A percentile compares a stretch with the other conserved stretches of the same genome.
Evolutionary conservation across 2,329 filamentous ascomycete species (phyloP).

Genomic region (Madurella fahalii): DNA sequence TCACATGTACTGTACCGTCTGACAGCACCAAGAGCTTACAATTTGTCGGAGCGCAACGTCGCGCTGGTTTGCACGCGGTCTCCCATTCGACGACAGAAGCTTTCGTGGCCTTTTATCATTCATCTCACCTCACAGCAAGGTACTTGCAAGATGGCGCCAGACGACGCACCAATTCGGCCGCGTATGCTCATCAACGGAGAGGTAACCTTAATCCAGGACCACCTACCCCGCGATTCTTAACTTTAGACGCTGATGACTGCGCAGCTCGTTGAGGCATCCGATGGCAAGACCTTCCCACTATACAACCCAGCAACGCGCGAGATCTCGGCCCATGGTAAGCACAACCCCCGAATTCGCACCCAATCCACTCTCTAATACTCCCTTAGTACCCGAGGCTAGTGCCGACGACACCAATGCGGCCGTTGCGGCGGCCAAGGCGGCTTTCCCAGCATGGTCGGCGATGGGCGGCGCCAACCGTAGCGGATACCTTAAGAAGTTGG

Average conservation of each 20-base stretch:
- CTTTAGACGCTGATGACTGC: slow-evolving; percentile 1
- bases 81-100: not conserved
- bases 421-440: slow-evolving; percentile 40
- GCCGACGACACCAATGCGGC: slow-evolving; percentile 40
- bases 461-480: slow-evolving; percentile 38
- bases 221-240: not conserved
- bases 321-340: slow-evolving; percentile 33
- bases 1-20: no score
- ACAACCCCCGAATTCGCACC: not conserved
- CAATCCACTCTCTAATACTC: not conserved
- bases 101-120: not conserved
- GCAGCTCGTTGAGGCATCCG: slow-evolving; percentile 43
- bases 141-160: slow-evolving; percentile 6
- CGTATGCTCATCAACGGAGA: slow-evolving; percentile 50
- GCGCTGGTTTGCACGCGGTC: no score
- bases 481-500: slow-evolving; percentile 42
- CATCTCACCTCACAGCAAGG: not conserved
- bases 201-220: slow-evolving; percentile 25
- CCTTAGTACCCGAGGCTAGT: slow-evolving; percentile 42
- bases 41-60: no score
- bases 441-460: slow-evolving; percentile 44
- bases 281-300: slow-evolving; percentile 42
- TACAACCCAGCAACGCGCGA: slow-evolving; percentile 41
- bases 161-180: slow-evolving; percentile 25
- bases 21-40: no score